Evolutionary conservation across 2,329 filamentous ascomycete species (phyloP).

Genomic region (Xylaria sp.): DNA sequence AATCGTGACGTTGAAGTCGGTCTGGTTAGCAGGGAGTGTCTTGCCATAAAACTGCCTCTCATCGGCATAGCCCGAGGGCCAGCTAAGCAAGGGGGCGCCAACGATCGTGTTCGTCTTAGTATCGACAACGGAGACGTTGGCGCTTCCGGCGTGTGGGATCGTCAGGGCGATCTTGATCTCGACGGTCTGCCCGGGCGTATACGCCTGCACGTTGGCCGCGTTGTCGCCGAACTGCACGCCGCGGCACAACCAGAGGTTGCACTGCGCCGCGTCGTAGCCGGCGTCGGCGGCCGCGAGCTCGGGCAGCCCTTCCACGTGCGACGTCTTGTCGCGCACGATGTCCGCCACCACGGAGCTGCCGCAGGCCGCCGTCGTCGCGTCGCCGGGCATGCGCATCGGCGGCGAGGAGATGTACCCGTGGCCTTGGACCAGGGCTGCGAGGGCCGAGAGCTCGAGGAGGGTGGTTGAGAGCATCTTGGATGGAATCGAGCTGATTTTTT

Average conservation of each 20-base stretch:
- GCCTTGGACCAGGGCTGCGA: slow-evolving; percentile 41
- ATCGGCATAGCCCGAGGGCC: slow-evolving; percentile 47
- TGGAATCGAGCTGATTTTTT: not conserved
- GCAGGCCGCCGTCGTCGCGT: slow-evolving; percentile 44
- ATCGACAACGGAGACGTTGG: slow-evolving; percentile 62
- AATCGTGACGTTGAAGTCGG: slow-evolving; percentile 48
- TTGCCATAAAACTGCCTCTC: slow-evolving; percentile 46
- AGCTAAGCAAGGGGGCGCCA: slow-evolving; percentile 48
- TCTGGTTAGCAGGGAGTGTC: slow-evolving; percentile 45
- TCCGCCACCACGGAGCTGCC: slow-evolving; percentile 42
- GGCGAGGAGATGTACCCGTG: slow-evolving; percentile 47
- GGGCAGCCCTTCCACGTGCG: slow-evolving; percentile 49
- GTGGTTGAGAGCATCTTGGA: slow-evolving; percentile 39
- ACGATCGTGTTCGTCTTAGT: slow-evolving; percentile 55
- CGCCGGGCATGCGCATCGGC: slow-evolving; percentile 42
- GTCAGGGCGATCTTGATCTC: slow-evolving; percentile 57
- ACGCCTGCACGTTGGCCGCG: slow-evolving; percentile 52
- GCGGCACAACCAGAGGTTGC: slow-evolving; percentile 55
- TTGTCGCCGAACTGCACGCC: slow-evolving; percentile 56
- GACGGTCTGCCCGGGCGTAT: slow-evolving; percentile 56
- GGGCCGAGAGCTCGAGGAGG: slow-evolving; percentile 39
- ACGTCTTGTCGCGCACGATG: slow-evolving; percentile 46
- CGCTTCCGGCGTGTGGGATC: slow-evolving; percentile 59
- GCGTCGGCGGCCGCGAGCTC: slow-evolving; percentile 46
- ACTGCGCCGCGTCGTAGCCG: slow-evolving; percentile 42